phyloP scores from a whole-genome alignment of 176 grass and related monocot species.

The Phoenix roebelenii region DNA sequence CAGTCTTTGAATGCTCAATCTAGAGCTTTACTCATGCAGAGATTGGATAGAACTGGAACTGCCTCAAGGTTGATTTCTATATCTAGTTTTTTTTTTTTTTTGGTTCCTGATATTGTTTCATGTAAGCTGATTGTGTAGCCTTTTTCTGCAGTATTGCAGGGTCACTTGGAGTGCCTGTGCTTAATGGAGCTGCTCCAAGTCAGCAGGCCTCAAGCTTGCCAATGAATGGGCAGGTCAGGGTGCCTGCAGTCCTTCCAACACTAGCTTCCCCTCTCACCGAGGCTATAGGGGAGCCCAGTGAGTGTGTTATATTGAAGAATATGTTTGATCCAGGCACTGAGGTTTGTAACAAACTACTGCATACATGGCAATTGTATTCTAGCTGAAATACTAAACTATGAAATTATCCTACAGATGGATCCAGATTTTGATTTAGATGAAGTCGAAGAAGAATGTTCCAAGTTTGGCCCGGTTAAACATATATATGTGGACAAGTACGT shows the following conservation, averaged over 20 bases:
- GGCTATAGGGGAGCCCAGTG: neutral
- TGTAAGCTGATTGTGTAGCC: neutral
- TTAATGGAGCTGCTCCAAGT: conserved; percentile 4
- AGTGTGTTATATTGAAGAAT: conserved; percentile 17
- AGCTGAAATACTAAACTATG: neutral
- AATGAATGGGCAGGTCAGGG: neutral
- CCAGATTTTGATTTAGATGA: conserved; percentile 90
- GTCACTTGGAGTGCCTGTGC: neutral
- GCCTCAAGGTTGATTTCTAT: too few relatives aligned
- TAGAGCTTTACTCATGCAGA: too few relatives aligned
- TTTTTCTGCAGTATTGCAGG: neutral
- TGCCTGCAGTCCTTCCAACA: neutral
- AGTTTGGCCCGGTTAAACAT: conserved; percentile 66
- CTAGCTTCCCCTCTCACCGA: neutral
- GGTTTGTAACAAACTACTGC: neutral
- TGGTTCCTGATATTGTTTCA: neutral
- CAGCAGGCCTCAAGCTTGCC: neutral
- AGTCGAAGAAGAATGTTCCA: conserved; percentile 73
- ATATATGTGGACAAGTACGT: conserved; percentile 83
- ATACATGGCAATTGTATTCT: neutral
- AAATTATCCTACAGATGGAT: conserved; percentile 37
- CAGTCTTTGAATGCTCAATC: too few relatives aligned
- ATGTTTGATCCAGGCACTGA: conserved; percentile 20
- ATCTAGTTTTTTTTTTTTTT: too few relatives aligned
- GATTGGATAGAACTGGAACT: too few relatives aligned